These are phyloP conservation scores for Heliosperma pusillum DNA, from an alignment of 148 eudicot species.

Conservation along the genomic window DNA sequence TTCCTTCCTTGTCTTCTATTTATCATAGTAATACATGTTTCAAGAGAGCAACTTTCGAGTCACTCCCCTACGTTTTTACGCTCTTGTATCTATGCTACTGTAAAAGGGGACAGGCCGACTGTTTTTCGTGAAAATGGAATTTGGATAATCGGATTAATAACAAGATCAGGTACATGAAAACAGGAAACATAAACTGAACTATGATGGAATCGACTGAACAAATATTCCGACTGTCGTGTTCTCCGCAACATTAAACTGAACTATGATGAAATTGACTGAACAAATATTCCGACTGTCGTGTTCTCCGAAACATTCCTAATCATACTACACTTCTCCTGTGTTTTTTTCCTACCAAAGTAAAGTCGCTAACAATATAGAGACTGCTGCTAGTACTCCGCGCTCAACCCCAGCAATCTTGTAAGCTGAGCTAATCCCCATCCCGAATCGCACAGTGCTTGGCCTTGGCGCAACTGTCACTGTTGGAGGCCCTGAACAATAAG, in stretches of 20 bases:
- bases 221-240: not conserved
- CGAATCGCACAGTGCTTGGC: conserved; percentile 37
- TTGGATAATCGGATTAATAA: not conserved
- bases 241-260: conserved; percentile 11
- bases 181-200: conserved; percentile 10
- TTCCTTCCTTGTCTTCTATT: not conserved
- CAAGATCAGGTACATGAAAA: not conserved
- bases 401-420: conserved; percentile 25
- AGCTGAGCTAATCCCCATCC: conserved; percentile 32
- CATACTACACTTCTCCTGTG: not conserved
- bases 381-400: conserved; percentile 20
- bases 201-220: conserved; percentile 6
- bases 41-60: conserved; percentile 1
- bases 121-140: not conserved
- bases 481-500: conserved; percentile 43
- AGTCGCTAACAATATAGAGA: conserved; percentile 11
- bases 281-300: not conserved
- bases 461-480: conserved; percentile 41
- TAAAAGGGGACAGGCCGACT: no score
- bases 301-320: conserved; percentile 5
- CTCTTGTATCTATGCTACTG: not conserved
- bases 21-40: no score
- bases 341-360: conserved; percentile 5
- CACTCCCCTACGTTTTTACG: not conserved
- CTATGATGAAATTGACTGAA: conserved; percentile 6